Conservation (phyloP, 1,284 basidiomycete genomes). For the Microbotryum silenes-acaulis region DNA sequence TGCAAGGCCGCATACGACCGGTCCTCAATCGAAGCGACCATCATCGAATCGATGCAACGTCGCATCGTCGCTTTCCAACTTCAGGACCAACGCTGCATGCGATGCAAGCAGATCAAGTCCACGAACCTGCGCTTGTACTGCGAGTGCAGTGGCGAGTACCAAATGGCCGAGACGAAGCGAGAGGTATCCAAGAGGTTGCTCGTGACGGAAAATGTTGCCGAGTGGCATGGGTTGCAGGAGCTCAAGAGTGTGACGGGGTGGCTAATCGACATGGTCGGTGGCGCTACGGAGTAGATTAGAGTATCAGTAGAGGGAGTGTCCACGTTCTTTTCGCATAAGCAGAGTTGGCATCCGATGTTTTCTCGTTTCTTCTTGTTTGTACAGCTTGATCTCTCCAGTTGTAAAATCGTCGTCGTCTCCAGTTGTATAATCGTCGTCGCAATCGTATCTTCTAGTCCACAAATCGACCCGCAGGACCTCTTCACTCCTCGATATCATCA, state of each 20-base stretch:
- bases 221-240: conserved; percentile 27
- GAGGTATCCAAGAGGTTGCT: conserved; percentile 22
- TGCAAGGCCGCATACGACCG: conserved; percentile 87
- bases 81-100: conserved; percentile 71
- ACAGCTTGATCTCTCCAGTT: no score
- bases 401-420: no score
- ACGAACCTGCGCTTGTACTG: conserved; percentile 81
- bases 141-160: conserved; percentile 76
- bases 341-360: no score
- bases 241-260: conserved; percentile 6
- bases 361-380: no score
- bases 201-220: conserved; percentile 33
- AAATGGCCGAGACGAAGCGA: conserved; percentile 47
- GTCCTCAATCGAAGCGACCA: conserved; percentile 69
- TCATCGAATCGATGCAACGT: conserved; percentile 67
- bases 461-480: no score
- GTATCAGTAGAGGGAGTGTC: no score
- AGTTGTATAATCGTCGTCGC: no score
- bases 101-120: conserved; percentile 79
- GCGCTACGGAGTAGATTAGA: no score
- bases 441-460: no score
- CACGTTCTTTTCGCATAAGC: no score
- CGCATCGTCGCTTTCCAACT: conserved; percentile 71
- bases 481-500: conserved; percentile 7
- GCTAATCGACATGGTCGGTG: no score